Conservation (phyloP, 169 alveolate genomes). For the Ichthyophthirius multifiliis region DNA sequence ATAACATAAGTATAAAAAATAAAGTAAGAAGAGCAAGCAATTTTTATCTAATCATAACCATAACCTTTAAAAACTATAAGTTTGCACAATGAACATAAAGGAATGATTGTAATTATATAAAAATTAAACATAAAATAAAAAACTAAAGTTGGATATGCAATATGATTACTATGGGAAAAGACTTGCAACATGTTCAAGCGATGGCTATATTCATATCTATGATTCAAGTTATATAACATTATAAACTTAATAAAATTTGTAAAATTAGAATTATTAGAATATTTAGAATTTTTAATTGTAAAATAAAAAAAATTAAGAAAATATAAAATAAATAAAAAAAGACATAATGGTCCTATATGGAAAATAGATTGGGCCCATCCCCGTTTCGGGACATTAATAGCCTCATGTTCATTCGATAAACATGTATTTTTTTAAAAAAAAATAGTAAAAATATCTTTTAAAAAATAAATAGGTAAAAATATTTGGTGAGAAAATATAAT, state of each 20-base stretch:
- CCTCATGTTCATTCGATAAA: slow-evolving; percentile 88
- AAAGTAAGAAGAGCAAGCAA: too few relatives aligned
- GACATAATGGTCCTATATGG: slow-evolving; percentile 90
- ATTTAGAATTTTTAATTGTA: too few relatives aligned
- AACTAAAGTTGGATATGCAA: slow-evolving; percentile 69
- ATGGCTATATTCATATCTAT: slow-evolving; percentile 77
- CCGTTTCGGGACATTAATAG: slow-evolving; percentile 82
- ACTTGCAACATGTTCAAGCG: slow-evolving; percentile 88
- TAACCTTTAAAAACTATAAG: not conserved
- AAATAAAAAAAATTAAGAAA: too few relatives aligned
- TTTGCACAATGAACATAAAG: slow-evolving; percentile 37
- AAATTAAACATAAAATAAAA: not conserved
- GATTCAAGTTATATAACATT: too few relatives aligned
- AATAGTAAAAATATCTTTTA: not conserved
- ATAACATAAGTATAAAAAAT: too few relatives aligned
- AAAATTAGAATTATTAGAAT: too few relatives aligned
- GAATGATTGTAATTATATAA: slow-evolving; percentile 23
- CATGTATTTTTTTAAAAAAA: too few relatives aligned
- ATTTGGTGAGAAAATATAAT: not conserved
- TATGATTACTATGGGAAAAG: slow-evolving; percentile 87
- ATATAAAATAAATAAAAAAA: too few relatives aligned
- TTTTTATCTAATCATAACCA: too few relatives aligned
- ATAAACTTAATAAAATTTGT: too few relatives aligned
- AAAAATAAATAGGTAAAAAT: not conserved
- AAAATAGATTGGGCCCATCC: slow-evolving; percentile 93